Conservation (phyloP, 768 basidiomycete species). For the Floccularia luteovirens region DNA sequence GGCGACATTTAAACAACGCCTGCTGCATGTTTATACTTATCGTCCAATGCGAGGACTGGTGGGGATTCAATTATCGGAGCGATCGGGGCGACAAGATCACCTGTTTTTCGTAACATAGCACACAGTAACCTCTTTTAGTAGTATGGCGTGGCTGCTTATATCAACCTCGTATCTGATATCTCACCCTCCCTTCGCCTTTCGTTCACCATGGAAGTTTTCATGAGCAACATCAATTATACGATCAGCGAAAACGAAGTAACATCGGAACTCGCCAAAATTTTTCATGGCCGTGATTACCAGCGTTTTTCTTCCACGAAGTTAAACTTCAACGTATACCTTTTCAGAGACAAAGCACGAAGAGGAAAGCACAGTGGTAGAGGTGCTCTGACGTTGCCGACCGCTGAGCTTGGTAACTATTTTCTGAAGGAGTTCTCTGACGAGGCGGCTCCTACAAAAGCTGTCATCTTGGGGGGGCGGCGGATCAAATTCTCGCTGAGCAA, state of each 20-base stretch:
- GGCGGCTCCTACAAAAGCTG: constrained; percentile 1
- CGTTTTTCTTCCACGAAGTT: constrained; percentile 18
- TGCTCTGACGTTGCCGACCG: constrained; percentile 37
- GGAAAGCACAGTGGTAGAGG: constrained; percentile 33
- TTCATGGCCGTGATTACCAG: constrained; percentile 37
- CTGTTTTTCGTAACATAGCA: no score
- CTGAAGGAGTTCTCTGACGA: constrained; percentile 29
- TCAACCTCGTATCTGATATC: no score
- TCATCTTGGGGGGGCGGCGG: constrained; percentile 21
- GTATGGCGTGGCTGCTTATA: no score
- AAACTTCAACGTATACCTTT: constrained; percentile 50
- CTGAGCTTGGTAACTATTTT: constrained; percentile 30
- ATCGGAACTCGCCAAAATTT: constrained; percentile 28
- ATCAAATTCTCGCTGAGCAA: constrained; percentile 25
- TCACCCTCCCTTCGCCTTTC: no score
- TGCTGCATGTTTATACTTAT: no score
- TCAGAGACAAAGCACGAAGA: constrained; percentile 22
- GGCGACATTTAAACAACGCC: no score
- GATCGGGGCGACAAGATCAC: no score
- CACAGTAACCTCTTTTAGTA: no score
- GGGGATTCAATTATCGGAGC: no score
- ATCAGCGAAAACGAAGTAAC: constrained; percentile 20
- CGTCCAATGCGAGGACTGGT: no score
- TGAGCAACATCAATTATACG: constrained; percentile 25
- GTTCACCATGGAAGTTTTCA: constrained; percentile 31